Evolutionary conservation across 116 monocot genomes (phyloP).

Genomic region (Posidonia oceanica): DNA sequence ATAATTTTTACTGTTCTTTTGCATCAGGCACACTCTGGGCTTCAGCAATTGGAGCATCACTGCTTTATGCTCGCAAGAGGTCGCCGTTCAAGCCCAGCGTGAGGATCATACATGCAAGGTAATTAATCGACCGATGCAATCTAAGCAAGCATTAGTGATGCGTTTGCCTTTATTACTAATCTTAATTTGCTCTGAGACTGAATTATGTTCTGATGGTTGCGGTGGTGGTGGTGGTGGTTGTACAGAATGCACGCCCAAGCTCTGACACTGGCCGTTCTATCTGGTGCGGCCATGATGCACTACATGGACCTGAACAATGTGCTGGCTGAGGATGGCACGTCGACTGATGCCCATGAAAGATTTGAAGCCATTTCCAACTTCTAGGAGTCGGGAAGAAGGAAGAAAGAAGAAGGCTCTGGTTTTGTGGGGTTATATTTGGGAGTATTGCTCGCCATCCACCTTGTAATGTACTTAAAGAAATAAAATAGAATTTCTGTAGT

Average conservation of each 20-base stretch:
- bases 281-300: slow-evolving; percentile 8
- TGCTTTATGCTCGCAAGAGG: background rate
- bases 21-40: slow-evolving; percentile 6
- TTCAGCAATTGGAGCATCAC: slow-evolving; percentile 8
- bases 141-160: no score
- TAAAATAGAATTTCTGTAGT: no score
- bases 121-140: background rate
- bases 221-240: no score
- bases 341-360: background rate
- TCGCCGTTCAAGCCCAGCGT: slow-evolving; percentile 8
- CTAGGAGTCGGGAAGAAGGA: background rate
- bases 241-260: slow-evolving; percentile 14
- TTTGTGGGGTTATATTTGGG: no score
- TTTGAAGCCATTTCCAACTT: slow-evolving; percentile 2
- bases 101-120: slow-evolving; percentile 15
- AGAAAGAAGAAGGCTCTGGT: background rate
- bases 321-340: slow-evolving; percentile 2
- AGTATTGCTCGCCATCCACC: no score
- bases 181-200: no score
- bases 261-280: slow-evolving; percentile 8
- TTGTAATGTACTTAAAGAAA: no score
- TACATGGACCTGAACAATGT: slow-evolving; percentile 12
- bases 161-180: background rate
- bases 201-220: no score
- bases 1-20: background rate